Evolutionary conservation across 2,329 filamentous ascomycete genomes (phyloP), one percentile per base, ranked within the genome.

Genomic region (Dendryphion nanum): DNA sequence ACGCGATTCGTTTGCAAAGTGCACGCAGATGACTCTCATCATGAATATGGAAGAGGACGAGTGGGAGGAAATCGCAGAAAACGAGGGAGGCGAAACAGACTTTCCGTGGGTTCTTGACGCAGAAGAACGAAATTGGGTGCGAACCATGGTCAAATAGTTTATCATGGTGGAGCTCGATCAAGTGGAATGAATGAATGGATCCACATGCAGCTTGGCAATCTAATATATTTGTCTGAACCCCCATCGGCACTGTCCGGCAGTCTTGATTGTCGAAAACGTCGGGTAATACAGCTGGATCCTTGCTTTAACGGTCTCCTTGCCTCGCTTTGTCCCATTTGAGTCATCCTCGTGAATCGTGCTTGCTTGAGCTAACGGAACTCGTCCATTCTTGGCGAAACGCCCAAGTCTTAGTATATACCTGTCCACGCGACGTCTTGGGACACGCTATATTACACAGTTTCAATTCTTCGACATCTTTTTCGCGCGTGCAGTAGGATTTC

Each of bases 21-120:
- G 86, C 41, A 76, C 77, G 42, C 89, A 96, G 73, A 83, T 95
- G 53, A 80, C 86, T 40, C 81, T 94, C 73, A 81, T 95, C 13
- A 82, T 91, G 61, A 91, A 90, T 52, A 94, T 96, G 89, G 90
- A 96, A 61, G 87, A 93, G 21, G 90, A 96, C 41, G 91, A 96
- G 67, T 95, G 89, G 86, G 86, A 91, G 33, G 89, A 93, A 64
- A 66, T 90, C 26, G 63, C 68, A 26, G 57, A 66, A 5, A 68
- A 75, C 28, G 67, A 73, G 20, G 61, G 68, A 33, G 61, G 64
- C 43, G 74, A 78, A 38, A 68, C 74, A 12, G 85, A 79, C 8
- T 81, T 93, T 57, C 74, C 77, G 35, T 89, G 85, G 85, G 77
- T 83, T 31, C 54, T 90, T 46, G 83, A 76, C 41, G 75, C 76